Evolutionary conservation across 768 basidiomycete species (phyloP).

Genomic region (Mycena galopus): DNA sequence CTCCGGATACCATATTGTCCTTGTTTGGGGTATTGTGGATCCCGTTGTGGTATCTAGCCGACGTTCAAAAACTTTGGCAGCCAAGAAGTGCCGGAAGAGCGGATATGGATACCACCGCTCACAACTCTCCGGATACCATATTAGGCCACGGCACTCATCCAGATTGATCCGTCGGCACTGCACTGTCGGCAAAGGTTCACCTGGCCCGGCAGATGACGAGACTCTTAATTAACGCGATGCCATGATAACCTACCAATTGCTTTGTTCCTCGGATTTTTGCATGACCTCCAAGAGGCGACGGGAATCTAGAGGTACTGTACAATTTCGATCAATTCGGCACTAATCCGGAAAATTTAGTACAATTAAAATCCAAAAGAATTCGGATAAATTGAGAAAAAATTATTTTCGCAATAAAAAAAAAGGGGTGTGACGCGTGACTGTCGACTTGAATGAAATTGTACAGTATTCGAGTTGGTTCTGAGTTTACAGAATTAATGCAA

Average conservation of each 20-base stretch:
- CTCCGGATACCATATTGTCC: constrained; percentile 14
- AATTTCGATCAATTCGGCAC: too few species aligned
- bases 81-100: neutral
- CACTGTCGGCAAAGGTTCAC: neutral
- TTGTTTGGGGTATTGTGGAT: neutral
- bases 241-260: too few species aligned
- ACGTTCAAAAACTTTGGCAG: neutral
- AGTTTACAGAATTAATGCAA: neutral
- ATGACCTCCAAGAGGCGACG: too few species aligned
- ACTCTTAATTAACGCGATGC: constrained; percentile 7
- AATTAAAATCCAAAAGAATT: too few species aligned
- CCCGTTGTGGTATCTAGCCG: neutral
- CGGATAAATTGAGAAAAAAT: too few species aligned
- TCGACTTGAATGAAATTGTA: neutral
- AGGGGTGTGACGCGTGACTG: too few species aligned
- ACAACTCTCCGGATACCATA: constrained; percentile 5
- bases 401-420: too few species aligned
- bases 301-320: too few species aligned
- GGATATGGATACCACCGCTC: neutral
- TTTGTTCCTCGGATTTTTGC: neutral
- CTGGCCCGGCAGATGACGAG: constrained; percentile 5
- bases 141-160: neutral
- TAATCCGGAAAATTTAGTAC: too few species aligned
- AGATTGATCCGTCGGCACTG: constrained; percentile 18
- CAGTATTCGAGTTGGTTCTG: neutral